These are phyloP conservation scores for Suillus clintonianus DNA, from an alignment of 768 basidiomycete species.

Conservation along the genomic window DNA sequence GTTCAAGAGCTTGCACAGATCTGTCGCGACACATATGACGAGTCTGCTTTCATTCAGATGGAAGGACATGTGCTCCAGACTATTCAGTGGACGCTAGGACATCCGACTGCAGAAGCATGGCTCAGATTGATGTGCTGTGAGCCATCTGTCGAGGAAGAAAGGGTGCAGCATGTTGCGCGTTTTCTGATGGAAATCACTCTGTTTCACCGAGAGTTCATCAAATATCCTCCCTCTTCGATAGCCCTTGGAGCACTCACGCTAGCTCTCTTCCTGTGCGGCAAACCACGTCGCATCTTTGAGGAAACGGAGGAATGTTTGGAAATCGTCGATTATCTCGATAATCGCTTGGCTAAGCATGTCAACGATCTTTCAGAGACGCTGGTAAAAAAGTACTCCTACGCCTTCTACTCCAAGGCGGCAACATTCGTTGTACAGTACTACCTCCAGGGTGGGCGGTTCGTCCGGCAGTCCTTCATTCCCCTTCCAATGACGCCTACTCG, in stretches of 20 bases:
- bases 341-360: conserved; percentile 82
- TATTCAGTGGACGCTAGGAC: conserved; percentile 94
- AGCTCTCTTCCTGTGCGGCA: conserved; percentile 85
- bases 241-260: conserved; percentile 89
- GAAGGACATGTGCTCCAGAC: conserved; percentile 96
- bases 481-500: conserved; percentile 67
- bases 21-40: conserved; percentile 96
- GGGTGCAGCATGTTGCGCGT: conserved; percentile 92
- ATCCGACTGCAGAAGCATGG: conserved; percentile 98
- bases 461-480: conserved; percentile 44
- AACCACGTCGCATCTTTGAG: conserved; percentile 75
- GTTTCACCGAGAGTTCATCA: conserved; percentile 95
- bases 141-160: conserved; percentile 76
- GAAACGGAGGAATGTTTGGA: conserved; percentile 84
- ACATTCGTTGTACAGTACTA: conserved; percentile 94
- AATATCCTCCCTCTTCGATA: conserved; percentile 81
- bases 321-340: conserved; percentile 85
- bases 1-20: conserved; percentile 93
- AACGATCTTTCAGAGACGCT: conserved; percentile 94
- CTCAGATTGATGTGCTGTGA: conserved; percentile 81
- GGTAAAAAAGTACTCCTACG: conserved; percentile 97
- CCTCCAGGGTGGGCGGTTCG: conserved; percentile 80
- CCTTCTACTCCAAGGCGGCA: conserved; percentile 95
- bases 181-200: conserved; percentile 99
- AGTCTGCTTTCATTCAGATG: conserved; percentile 98